Evolutionary conservation across 2,329 filamentous ascomycete genomes (phyloP), one percentile per base, ranked within the genome.

Genomic region (Microdochium trichocladiopsis): DNA sequence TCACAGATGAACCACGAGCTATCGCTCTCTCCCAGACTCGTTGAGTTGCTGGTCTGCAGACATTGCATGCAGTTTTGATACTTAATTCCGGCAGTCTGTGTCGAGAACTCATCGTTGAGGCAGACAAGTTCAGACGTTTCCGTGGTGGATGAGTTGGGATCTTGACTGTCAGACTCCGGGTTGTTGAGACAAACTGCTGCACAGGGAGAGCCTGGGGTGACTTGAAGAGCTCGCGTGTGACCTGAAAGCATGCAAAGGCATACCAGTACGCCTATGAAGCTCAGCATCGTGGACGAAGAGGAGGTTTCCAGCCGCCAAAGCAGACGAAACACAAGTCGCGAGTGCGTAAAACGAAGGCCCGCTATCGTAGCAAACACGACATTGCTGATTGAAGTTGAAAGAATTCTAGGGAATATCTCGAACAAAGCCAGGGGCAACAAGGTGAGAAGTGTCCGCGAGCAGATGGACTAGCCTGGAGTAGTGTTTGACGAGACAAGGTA

Each of bases 141-240:
- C 1, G 75, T 82, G 3, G 59, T 68, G 0, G 76, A 73, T 4
- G 63, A 58, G 2, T 57, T 57, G 0, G 73, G 56, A 21, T 70
- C 63, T 28, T 65, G 58, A 0, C 60, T 51, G 52, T 75, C 64
- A 10, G 59, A 61, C 12, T 66, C 62, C 0, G 60, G 53, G 2
- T 66, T 63, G 53, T 76, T 70, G 4, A 77, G 59, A 52, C 79
- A 83, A 2, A 73, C 53, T 0, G 71, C 62, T 0, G 77, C 70
- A 58, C 79, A 83, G 10, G 67, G 60, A 0, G 79, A 82, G 10
- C 73, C 74, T 0, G 78, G 75, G 1, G 76, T 73, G 2, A 80
- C 72, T 50, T 76, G 66, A 2, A 80, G 63, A 2, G 69, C 70
- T 11, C 48, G 12, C 3, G 47, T 51, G 36, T 51, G 18, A n/a